Evolutionary conservation across 1,139 yeast species (phyloP), one percentile per base, ranked within the genome.

Genomic region (Scheffersomyces parashehatae): DNA sequence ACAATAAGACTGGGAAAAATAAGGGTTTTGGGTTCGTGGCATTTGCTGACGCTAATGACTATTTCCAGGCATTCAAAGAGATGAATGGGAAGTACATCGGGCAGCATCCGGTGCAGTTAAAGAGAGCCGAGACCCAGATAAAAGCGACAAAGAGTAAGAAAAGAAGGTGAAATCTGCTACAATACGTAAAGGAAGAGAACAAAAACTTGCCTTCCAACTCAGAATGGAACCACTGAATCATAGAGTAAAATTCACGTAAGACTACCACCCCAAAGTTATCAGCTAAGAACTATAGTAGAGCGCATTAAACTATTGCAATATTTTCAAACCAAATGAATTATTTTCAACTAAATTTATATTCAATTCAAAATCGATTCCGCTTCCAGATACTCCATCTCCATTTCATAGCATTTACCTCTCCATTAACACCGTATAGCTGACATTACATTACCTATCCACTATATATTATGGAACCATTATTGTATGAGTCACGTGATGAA

Each of bases 21-120:
- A 83, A 80, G 59, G 91, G 93, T 4, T 85, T 68, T 55, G 93
- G 90, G 4, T 85, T 85, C 60, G 85, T 85, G 15, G 80, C 88
- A 1, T 85, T 85, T 60, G 68, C 67, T 2, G 73, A 72, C 47
- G 65, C 89, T 0, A 80, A 81, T 28, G 91, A 81, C 53, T 86
- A 84, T 55, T 69, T 86, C 47, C 67, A 67, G 40, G 90, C 93
- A 3, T 86, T 83, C 64, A 83, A 81, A 56, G 88, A 83, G 53
- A 78, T 85, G 82, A 84, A 86, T 58, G 87, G 88, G 35, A 84
- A 85, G 59, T 85, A 84, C 53, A 75, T 87, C 38, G 95, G 95
- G 0, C 79, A 76, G 51, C 85, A 83, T 51, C 95, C 95, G 0
- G 82, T 86, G 29, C 85, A 79, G 50, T 65, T 86, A 60, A 82